Base-by-base conservation (phyloP, 1,284 basidiomycete genomes). In the Rhodotorula sp. region DNA sequence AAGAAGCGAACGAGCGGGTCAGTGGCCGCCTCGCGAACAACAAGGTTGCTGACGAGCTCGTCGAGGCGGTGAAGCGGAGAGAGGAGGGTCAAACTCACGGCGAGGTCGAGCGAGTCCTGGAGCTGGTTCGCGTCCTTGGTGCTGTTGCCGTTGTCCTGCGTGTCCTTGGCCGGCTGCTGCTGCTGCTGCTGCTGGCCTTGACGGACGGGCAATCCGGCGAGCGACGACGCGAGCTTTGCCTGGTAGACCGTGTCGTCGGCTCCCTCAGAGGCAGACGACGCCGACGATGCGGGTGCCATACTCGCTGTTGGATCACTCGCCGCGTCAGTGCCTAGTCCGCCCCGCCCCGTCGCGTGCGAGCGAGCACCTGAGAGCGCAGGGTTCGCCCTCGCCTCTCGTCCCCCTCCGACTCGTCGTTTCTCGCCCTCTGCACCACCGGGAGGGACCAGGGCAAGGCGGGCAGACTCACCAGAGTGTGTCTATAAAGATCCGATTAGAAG, bases 101-200 rank as follows among this genome's bases (percentile, higher is more conserved):
- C 48, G 83, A 86, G 73, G 80, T 85, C 64, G 84, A 83, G 23
- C 83, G 91, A 54, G 89, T 91, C 79, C 81, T 81, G 2, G 79
- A 87, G 70, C 3, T n/a, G n/a, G 12, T n/a, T 26, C 54, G 54
- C 54, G 54, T 55, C 26, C 26, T 26, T 28, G 54, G 54, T 26
- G 85, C 86, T 62, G 60, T 66, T 69, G 28, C 18, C 23, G 34
- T 50, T 45, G 23, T 28, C 54, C 14, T 61, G 48, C 7, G 31
- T 28, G 14, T 47, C 16, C 28, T 52, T 3, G 38, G 50, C 15
- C n/a, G 59, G 49, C 26, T 38, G 56, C 12, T 34, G 49, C 28
- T 64, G 23, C 28, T 64, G 49, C 52, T 66, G 64, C 43, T 57
- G 64, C 43, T 62, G 64, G 21, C 34, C 57, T 12, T 45, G 47